phyloP scores from a whole-genome alignment of 345 rosid species.

The Luvunga scandens region DNA sequence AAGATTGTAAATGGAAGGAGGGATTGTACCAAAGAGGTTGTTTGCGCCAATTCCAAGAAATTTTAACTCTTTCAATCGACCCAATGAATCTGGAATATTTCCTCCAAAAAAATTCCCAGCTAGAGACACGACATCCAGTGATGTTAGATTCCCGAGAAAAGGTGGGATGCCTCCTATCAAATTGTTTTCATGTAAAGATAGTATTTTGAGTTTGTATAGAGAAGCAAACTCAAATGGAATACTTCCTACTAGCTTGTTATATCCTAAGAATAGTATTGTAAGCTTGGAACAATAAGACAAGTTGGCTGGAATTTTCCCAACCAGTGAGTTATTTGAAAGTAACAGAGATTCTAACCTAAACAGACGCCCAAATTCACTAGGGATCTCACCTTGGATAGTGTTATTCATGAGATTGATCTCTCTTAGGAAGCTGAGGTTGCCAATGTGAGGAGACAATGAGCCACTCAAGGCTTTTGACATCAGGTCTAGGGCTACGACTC shows the following conservation, averaged over 20 bases:
- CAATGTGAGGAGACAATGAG: constrained; percentile 3
- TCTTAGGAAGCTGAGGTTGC: constrained; percentile 13
- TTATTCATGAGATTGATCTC: constrained; percentile 13
- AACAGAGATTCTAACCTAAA: neutral
- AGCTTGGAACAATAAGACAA: constrained; percentile 14
- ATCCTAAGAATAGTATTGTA: neutral
- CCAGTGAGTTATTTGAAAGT: neutral
- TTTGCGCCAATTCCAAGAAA: too few relatives aligned
- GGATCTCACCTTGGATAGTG: constrained; percentile 11
- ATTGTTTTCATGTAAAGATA: constrained; percentile 8
- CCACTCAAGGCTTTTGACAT: constrained; percentile 9
- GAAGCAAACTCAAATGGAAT: constrained; percentile 8
- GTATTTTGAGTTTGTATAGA: neutral
- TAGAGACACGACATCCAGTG: neutral
- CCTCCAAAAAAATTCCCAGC: too few relatives aligned
- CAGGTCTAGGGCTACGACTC: constrained; percentile 18
- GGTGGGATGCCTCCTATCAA: constrained; percentile 10
- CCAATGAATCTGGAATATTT: too few relatives aligned
- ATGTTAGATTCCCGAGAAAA: constrained; percentile 24
- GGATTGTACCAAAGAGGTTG: too few relatives aligned
- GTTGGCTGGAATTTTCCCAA: constrained; percentile 16
- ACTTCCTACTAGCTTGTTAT: constrained; percentile 11
- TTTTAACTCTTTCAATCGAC: too few relatives aligned
- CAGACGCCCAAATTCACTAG: constrained; percentile 7
- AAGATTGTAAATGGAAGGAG: too few relatives aligned